phyloP scores from a whole-genome alignment of 345 rosid species.

The Kandelia obovata region DNA sequence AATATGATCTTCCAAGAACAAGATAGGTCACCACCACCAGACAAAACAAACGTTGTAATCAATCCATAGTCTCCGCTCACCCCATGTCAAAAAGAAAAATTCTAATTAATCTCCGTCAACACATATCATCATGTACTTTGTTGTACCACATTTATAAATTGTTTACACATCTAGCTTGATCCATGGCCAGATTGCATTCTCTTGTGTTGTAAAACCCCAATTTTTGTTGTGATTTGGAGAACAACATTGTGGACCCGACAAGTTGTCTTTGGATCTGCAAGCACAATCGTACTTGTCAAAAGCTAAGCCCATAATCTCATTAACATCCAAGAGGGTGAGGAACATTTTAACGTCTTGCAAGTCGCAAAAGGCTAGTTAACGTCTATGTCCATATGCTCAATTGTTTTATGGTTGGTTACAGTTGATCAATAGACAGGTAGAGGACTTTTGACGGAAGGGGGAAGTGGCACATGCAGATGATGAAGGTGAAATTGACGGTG shows the following conservation, averaged over 20 bases:
- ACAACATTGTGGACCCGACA: constrained; percentile 7
- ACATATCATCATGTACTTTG: not conserved
- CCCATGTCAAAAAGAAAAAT: not conserved
- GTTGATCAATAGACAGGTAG: not conserved
- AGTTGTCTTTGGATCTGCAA: constrained; percentile 21
- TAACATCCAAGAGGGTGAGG: constrained; percentile 3
- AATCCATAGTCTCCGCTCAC: not conserved
- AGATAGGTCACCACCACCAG: constrained; percentile 17
- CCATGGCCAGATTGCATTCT: not conserved
- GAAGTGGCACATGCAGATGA: constrained; percentile 21
- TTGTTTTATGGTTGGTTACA: too few relatives aligned
- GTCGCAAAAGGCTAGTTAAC: not conserved
- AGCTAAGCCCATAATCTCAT: constrained; percentile 16
- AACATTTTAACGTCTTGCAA: not conserved
- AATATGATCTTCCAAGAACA: constrained; percentile 1
- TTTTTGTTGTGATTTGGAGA: not conserved
- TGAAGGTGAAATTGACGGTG: constrained; percentile 26
- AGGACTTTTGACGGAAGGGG: not conserved
- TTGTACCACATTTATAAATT: too few relatives aligned
- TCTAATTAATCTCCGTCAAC: not conserved
- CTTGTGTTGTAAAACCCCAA: not conserved
- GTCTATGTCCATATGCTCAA: too few relatives aligned
- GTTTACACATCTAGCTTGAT: not conserved
- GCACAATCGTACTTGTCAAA: constrained; percentile 2
- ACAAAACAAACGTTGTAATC: not conserved